A percentile compares a stretch with the other conserved stretches of the same genome.
phyloP scores from a whole-genome alignment of 148 eudicot species.

The Oxyria digyna region DNA sequence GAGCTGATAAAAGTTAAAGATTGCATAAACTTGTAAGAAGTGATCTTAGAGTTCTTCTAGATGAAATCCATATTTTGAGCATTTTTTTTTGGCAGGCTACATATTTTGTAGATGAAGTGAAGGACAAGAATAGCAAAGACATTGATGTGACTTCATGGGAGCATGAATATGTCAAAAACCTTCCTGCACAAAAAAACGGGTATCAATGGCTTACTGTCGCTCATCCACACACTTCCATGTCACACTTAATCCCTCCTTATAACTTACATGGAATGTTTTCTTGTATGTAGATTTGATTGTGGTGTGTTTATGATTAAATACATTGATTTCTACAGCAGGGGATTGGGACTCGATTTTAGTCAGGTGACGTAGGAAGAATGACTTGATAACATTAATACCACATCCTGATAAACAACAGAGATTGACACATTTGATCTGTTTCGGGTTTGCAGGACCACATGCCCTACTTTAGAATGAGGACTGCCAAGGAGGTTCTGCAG shows the following conservation, averaged over 20 bases:
- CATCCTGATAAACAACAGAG: too few species aligned
- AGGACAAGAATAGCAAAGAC: constrained; percentile 66
- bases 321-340: constrained; percentile 92
- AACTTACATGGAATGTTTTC: neutral
- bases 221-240: constrained; percentile 3
- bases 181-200: constrained; percentile 85
- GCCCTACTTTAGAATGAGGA: constrained; percentile 80
- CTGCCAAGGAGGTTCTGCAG: constrained; percentile 79
- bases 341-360: constrained; percentile 53
- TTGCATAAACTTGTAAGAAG: neutral
- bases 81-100: constrained; percentile 36
- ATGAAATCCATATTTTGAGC: constrained; percentile 22
- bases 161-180: constrained; percentile 56
- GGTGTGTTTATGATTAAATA: constrained; percentile 96
- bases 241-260: neutral
- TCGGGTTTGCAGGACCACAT: constrained; percentile 44
- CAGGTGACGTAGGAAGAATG: constrained; percentile 36
- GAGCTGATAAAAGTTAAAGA: too few species aligned
- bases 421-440: constrained; percentile 24
- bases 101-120: constrained; percentile 78
- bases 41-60: neutral
- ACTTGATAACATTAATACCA: too few species aligned
- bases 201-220: constrained; percentile 11
- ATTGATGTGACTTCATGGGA: constrained; percentile 72
- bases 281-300: constrained; percentile 66